Percentiles rank a stretch among this genome's conserved stretches.
These are phyloP conservation scores for Clausena lansium DNA, from an alignment of 345 rosid species.

Conservation along the genomic window DNA sequence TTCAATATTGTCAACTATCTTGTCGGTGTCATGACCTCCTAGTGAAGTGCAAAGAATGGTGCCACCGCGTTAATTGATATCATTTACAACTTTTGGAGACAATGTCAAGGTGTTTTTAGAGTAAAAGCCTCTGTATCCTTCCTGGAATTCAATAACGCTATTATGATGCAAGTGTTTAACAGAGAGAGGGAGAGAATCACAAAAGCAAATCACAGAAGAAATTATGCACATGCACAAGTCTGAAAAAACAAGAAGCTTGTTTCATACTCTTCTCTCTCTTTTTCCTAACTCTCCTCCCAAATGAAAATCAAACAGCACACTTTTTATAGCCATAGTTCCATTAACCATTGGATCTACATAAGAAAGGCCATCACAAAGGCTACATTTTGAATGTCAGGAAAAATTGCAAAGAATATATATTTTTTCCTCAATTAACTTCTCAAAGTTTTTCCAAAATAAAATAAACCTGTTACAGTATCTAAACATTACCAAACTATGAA, in stretches of 20 bases:
- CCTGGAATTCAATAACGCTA: slow-evolving; percentile 37
- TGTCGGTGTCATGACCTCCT: slow-evolving; percentile 86
- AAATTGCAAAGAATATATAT: neutral
- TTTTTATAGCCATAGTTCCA: neutral
- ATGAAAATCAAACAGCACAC: neutral
- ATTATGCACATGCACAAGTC: no score
- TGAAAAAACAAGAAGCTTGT: neutral
- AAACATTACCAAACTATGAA: neutral
- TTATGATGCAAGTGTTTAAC: neutral
- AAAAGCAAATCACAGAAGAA: neutral
- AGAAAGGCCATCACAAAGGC: neutral
- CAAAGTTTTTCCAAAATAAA: neutral
- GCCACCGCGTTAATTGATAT: slow-evolving; percentile 94
- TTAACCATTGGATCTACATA: neutral
- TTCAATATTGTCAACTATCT: slow-evolving; percentile 93
- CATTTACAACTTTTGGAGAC: slow-evolving; percentile 80
- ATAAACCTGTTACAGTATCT: neutral
- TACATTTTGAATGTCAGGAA: neutral
- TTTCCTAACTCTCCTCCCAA: neutral
- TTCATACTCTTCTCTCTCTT: slow-evolving; percentile 3
- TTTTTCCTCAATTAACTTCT: neutral
- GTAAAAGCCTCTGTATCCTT: slow-evolving; percentile 89
- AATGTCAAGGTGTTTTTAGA: slow-evolving; percentile 61
- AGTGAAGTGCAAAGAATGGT: slow-evolving; percentile 81
- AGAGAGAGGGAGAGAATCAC: neutral